These are phyloP conservation scores for Chaetomiaceae sp. DNA, from an alignment of 2,329 filamentous ascomycete species.

Conservation along the genomic window DNA sequence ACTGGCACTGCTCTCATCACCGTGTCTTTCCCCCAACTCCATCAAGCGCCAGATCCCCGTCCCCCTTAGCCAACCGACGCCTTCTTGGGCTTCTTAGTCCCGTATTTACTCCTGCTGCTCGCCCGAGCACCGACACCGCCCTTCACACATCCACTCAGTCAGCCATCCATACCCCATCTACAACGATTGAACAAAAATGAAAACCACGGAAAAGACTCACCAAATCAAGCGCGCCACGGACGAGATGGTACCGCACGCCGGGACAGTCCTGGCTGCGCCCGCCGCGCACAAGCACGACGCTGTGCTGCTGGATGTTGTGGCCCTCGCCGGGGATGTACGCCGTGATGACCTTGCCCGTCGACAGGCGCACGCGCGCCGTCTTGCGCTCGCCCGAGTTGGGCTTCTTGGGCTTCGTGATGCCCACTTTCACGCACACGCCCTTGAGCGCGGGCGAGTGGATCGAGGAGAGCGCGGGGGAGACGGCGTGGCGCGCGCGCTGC, in stretches of 20 bases:
- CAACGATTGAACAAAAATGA: not conserved
- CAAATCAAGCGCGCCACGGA: slow-evolving; percentile 87
- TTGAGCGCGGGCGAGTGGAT: slow-evolving; percentile 75
- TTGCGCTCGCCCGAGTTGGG: slow-evolving; percentile 97
- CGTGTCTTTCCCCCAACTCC: not conserved
- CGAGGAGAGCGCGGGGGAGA: slow-evolving; percentile 74
- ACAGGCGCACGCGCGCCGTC: slow-evolving; percentile 84
- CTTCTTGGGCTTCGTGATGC: slow-evolving; percentile 93
- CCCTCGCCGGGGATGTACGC: slow-evolving; percentile 96
- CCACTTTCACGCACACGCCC: slow-evolving; percentile 92
- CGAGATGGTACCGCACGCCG: slow-evolving; percentile 92
- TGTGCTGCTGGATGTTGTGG: slow-evolving; percentile 98
- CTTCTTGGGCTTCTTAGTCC: slow-evolving; percentile 97
- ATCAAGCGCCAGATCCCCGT: not conserved
- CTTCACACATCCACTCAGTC: slow-evolving; percentile 41
- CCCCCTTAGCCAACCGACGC: slow-evolving; percentile 44
- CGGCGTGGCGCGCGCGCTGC: slow-evolving; percentile 76
- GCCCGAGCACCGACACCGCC: slow-evolving; percentile 82
- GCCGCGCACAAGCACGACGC: slow-evolving; percentile 90
- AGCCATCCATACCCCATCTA: not conserved
- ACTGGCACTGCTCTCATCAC: too few species aligned
- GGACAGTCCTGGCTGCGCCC: slow-evolving; percentile 95
- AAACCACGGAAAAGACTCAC: slow-evolving; percentile 46
- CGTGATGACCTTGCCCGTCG: slow-evolving; percentile 78
- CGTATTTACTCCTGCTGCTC: slow-evolving; percentile 89